Conservation (phyloP, 495 filamentous ascomycete species). For the Emericellopsis terricola region DNA sequence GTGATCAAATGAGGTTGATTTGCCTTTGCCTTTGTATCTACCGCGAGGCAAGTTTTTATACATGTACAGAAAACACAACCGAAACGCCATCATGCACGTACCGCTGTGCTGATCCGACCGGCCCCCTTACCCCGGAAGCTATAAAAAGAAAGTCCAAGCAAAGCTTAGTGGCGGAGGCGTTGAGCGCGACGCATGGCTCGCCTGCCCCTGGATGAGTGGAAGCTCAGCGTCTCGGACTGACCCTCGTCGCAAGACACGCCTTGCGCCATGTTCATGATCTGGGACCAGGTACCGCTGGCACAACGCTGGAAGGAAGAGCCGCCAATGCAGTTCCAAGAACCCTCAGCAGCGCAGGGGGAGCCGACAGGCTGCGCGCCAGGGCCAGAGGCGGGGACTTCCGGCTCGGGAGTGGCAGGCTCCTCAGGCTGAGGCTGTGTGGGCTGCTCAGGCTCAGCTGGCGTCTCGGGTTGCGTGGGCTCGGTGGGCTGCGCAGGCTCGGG, state of each 20-base stretch:
- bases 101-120: no score
- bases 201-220: conserved; percentile 11
- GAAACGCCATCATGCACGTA: no score
- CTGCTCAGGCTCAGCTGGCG: not conserved
- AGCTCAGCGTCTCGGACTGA: conserved; percentile 11
- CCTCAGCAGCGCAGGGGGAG: conserved; percentile 20
- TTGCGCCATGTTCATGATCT: conserved; percentile 14
- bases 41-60: no score
- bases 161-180: conserved; percentile 13
- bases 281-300: conserved; percentile 23
- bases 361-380: conserved; percentile 1
- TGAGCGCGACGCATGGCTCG: conserved; percentile 8
- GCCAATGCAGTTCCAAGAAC: conserved; percentile 26
- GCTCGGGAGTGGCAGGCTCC: not conserved
- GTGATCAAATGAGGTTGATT: no score
- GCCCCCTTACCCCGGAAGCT: no score
- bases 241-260: conserved; percentile 19
- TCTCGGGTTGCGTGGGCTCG: not conserved
- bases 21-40: no score
- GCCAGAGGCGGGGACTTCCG: not conserved
- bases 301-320: conserved; percentile 24
- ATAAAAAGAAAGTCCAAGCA: no score
- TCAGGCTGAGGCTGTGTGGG: no score
- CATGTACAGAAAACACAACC: no score
- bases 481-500: not conserved